phyloP scores from a whole-genome alignment of 164 flowering plant genomes.

The Umbellularia californica region DNA sequence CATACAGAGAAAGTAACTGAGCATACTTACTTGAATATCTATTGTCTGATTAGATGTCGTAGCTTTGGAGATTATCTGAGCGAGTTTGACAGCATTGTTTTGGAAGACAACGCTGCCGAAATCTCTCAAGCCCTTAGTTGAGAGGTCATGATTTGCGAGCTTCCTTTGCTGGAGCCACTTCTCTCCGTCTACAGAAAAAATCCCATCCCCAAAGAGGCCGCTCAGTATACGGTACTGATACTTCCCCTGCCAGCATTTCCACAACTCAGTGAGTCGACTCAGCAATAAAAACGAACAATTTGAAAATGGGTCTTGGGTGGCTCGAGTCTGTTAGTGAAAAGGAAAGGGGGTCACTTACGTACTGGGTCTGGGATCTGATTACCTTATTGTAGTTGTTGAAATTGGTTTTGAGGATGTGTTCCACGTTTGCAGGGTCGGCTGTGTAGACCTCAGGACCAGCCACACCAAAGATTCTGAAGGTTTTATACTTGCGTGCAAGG shows the following conservation, averaged over 20 bases:
- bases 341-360: too few relatives aligned
- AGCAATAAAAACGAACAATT: neutral
- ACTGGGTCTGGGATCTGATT: neutral
- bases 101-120: conserved; percentile 26
- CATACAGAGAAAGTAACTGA: neutral
- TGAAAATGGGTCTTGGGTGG: neutral
- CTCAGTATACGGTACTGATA: conserved; percentile 1
- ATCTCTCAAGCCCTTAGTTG: conserved; percentile 30
- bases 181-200: conserved; percentile 53
- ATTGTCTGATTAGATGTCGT: conserved; percentile 11
- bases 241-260: neutral
- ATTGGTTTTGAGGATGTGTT: conserved; percentile 46
- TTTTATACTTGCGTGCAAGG: conserved; percentile 27
- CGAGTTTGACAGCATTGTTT: conserved; percentile 31
- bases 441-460: conserved; percentile 40
- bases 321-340: neutral
- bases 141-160: conserved; percentile 44
- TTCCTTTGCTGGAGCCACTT: conserved; percentile 49
- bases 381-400: conserved; percentile 34
- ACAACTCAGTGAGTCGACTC: neutral
- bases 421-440: conserved; percentile 40
- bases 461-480: conserved; percentile 39
- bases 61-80: conserved; percentile 15
- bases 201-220: conserved; percentile 33
- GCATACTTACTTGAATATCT: conserved; percentile 29